Evolutionary conservation across 2,329 filamentous ascomycete genomes (phyloP), one percentile per base, ranked within the genome.

Genomic region (Fusarium tanahbumbuense): DNA sequence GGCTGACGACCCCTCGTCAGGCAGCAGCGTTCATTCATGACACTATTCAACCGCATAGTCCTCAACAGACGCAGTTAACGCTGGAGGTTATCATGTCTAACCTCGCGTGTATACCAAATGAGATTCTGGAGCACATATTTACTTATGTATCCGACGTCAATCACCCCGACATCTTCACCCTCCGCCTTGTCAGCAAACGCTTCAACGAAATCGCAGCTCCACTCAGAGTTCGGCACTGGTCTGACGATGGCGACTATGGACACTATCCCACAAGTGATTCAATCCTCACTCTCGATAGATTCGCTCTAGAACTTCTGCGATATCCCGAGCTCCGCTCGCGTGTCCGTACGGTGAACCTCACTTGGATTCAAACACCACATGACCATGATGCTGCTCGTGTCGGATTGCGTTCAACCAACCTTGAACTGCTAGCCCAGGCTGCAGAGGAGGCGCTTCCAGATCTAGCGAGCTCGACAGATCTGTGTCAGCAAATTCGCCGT

Each of bases 251-350:
- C 1, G 11, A 34, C 9, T 13, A 37, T 5, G 50, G 56, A 5
- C 11, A 34, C 3, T 23, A 63, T 9, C 2, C 23, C 6, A 18
- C 22, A 11, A 3, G 4, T 0, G 6, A 4, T 3, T 49, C 27
- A 27, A 40, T 27, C 3, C 25, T 32, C 2, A 20, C 42, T 1
- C 22, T 63, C 5, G 42, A 22, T 7, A 34, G 28, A 16, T n/a
- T 64, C 3, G 58, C 60, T 0, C 16, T 64, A 0, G 49, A 64
- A 0, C 59, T 64, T 0, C 4, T 49, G 0, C 30, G 28, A 2
- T 9, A 46, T 16, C 60, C 60, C n/a, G 58, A 64, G 20, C 53
- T 56, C 12, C 59, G 49, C 6, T 12, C 20, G 0, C 44, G 40
- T 16, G 59, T 57, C 5, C 37, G 2, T 22, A 22, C 22, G 22